phyloP scores from a whole-genome alignment of 441 rosid genomes.

The Theobroma grandiflorum region DNA sequence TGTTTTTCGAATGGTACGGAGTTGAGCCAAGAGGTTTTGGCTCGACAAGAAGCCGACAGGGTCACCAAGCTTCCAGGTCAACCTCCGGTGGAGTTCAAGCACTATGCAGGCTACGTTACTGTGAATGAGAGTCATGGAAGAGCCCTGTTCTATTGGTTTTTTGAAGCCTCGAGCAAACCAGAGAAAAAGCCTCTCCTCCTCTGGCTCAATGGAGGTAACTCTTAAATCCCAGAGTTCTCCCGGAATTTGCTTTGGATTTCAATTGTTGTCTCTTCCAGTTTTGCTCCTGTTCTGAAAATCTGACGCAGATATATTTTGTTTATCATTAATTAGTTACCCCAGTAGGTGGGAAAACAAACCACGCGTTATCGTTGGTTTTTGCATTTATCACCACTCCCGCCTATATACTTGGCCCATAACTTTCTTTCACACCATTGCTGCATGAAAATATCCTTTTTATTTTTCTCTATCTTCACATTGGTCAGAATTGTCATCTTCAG shows the following conservation, averaged over 20 bases:
- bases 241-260: neutral
- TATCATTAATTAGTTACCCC: neutral
- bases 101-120: slow-evolving; percentile 80
- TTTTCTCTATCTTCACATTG: neutral
- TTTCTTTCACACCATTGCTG: neutral
- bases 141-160: slow-evolving; percentile 90
- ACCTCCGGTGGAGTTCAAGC: slow-evolving; percentile 66
- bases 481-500: neutral
- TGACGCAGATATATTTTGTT: neutral
- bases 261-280: neutral
- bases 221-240: neutral
- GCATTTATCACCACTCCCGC: neutral
- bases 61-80: slow-evolving; percentile 71
- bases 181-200: slow-evolving; percentile 64
- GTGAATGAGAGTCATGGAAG: slow-evolving; percentile 72
- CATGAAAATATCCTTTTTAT: neutral
- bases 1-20: slow-evolving; percentile 15
- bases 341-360: neutral
- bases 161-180: slow-evolving; percentile 64
- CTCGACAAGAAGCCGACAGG: slow-evolving; percentile 60
- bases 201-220: slow-evolving; percentile 92
- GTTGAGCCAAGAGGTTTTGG: slow-evolving; percentile 37
- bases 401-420: neutral
- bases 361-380: neutral
- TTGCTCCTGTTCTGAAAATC: neutral